phyloP scores from a whole-genome alignment of 495 filamentous ascomycete species.

The Hypoxylon intermedium region DNA sequence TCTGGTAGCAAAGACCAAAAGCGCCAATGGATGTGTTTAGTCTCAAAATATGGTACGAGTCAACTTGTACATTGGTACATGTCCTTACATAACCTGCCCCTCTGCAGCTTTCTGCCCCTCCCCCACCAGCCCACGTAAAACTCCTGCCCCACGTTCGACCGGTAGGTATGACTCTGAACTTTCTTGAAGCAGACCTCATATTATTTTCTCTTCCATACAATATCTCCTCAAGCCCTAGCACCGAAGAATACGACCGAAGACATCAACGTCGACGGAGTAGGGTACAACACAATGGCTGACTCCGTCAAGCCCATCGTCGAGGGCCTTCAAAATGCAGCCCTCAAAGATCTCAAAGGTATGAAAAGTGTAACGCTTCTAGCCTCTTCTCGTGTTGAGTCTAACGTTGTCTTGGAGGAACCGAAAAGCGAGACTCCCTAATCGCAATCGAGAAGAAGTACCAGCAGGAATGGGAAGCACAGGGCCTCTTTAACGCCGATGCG shows the following conservation, averaged over 20 bases:
- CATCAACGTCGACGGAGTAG: not conserved
- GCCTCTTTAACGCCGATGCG: slow-evolving; percentile 84
- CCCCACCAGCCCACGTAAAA: not conserved
- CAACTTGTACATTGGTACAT: no score
- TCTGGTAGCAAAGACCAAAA: no score
- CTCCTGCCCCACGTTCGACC: slow-evolving; percentile 1
- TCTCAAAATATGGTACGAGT: no score
- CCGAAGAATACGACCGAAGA: not conserved
- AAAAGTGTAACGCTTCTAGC: not conserved
- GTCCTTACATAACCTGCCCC: not conserved
- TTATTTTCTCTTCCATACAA: not conserved
- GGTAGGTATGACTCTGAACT: not conserved
- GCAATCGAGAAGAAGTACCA: slow-evolving; percentile 94
- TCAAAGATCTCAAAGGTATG: slow-evolving; percentile 37
- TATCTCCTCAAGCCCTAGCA: not conserved
- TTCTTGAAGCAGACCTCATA: not conserved
- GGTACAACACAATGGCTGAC: slow-evolving; percentile 21
- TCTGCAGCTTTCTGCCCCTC: not conserved
- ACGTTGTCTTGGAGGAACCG: slow-evolving; percentile 58
- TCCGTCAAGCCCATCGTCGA: slow-evolving; percentile 12
- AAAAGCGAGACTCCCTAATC: slow-evolving; percentile 89
- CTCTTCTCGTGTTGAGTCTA: not conserved
- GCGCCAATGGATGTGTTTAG: no score
- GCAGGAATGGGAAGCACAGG: slow-evolving; percentile 76
- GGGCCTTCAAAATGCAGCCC: slow-evolving; percentile 24